Percentiles rank a stretch among this genome's conserved stretches.
Conservation (phyloP, 768 basidiomycete species). For the Obba rivulosa region DNA sequence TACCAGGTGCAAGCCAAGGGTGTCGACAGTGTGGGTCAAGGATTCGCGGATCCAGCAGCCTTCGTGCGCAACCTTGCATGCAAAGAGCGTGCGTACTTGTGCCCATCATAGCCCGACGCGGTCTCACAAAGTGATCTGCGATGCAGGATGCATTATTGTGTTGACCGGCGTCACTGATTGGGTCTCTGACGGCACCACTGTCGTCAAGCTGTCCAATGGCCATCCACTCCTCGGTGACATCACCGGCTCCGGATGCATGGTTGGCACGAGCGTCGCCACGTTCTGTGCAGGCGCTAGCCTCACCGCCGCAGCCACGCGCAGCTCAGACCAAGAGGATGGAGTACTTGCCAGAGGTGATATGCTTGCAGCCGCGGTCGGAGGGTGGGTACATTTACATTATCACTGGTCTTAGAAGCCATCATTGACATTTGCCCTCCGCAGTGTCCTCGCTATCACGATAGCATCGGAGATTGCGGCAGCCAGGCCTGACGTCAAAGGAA, state of each 20-base stretch:
- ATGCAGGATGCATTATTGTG: slow-evolving; percentile 69
- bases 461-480: slow-evolving; percentile 56
- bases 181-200: slow-evolving; percentile 71
- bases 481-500: slow-evolving; percentile 49
- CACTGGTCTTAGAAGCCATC: neutral
- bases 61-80: slow-evolving; percentile 69
- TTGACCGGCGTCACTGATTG: slow-evolving; percentile 80
- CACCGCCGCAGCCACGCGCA: slow-evolving; percentile 23
- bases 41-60: slow-evolving; percentile 67
- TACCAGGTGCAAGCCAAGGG: slow-evolving; percentile 67
- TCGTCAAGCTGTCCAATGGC: slow-evolving; percentile 73
- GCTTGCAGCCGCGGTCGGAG: slow-evolving; percentile 69
- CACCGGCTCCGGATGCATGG: slow-evolving; percentile 88
- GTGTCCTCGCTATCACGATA: slow-evolving; percentile 51
- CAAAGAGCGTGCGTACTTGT: slow-evolving; percentile 57
- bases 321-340: slow-evolving; percentile 25
- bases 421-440: slow-evolving; percentile 15
- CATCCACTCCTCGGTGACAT: slow-evolving; percentile 68
- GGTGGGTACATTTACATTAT: slow-evolving; percentile 39
- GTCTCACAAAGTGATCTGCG: neutral
- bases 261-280: slow-evolving; percentile 70
- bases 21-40: slow-evolving; percentile 78
- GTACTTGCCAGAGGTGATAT: slow-evolving; percentile 71
- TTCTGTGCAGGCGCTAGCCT: slow-evolving; percentile 70
- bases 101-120: neutral